phyloP scores from a whole-genome alignment of 1,139 yeast genomes.

The Blastobotrys raffinosifermentans region DNA sequence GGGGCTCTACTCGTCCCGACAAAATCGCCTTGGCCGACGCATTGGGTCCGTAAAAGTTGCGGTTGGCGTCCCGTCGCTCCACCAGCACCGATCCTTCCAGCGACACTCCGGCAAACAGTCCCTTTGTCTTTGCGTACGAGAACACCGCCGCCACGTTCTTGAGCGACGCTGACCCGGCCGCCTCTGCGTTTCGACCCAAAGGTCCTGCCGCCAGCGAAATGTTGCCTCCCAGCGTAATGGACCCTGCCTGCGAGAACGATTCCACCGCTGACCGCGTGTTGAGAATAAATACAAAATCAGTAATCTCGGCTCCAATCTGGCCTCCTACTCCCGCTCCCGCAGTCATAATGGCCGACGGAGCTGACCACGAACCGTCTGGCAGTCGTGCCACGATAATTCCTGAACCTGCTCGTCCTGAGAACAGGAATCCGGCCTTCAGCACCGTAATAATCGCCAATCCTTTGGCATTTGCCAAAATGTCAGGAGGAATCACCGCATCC shows the following conservation, averaged over 20 bases:
- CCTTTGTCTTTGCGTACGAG: constrained; percentile 92
- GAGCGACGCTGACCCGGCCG: constrained; percentile 91
- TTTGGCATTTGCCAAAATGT: constrained; percentile 79
- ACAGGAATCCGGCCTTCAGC: constrained; percentile 92
- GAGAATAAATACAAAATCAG: constrained; percentile 91
- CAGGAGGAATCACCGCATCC: constrained; percentile 83
- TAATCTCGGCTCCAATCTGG: constrained; percentile 90
- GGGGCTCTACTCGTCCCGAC: constrained; percentile 81
- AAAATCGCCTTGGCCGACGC: constrained; percentile 82
- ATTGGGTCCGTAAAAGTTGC: constrained; percentile 84
- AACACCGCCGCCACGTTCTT: constrained; percentile 87
- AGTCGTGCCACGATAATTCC: constrained; percentile 92
- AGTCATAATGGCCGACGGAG: constrained; percentile 91
- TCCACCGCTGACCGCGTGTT: constrained; percentile 86
- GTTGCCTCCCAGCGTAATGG: constrained; percentile 92
- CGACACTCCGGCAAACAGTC: constrained; percentile 94
- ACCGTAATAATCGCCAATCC: constrained; percentile 91
- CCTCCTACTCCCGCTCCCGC: constrained; percentile 99
- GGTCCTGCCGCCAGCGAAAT: constrained; percentile 98
- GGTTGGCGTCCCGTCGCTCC: constrained; percentile 94
- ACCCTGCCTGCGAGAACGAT: constrained; percentile 90
- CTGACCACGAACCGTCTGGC: constrained; percentile 96
- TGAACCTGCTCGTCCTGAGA: constrained; percentile 96
- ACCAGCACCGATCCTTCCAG: constrained; percentile 92
- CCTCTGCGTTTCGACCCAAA: constrained; percentile 94